Evolutionary conservation across 2,329 filamentous ascomycete genomes (phyloP), one percentile per base, ranked within the genome.

Genomic region (Colletotrichum spaethianum): DNA sequence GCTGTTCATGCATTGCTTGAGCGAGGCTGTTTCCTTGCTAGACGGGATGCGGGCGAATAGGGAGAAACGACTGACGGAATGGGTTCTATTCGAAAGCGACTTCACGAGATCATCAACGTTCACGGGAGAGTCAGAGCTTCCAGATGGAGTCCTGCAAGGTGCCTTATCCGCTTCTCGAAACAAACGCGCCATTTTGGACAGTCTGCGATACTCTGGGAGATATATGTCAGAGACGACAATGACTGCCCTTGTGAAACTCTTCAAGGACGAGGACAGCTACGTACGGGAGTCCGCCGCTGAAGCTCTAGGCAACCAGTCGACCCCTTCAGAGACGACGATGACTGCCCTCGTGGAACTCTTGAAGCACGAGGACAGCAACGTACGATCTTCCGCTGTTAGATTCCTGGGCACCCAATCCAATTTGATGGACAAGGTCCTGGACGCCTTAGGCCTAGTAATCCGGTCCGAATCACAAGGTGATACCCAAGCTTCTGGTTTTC

Each of bases 1-100:
- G n/a, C 75, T 84, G 4, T 63, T 83, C 42, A 82, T 82, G 76
- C 79, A 81, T 76, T 84, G 81, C 67, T 75, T 84, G 46, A 79
- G 70, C 65, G 81, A 84, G 73, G 73, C 75, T n/a, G n/a, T 40
- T 8, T 44, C 26, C 46, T 74, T 70, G 16, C 69, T 31, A 42
- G n/a, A 14, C 11, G 2, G 6, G 36, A 23, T 60, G 55, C 73
- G 72, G 67, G 44, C 18, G 38, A 28, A 60, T 3, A 56, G 76
- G 33, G 73, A 78, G 74, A 28, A 44, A 1, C 46, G 46, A 48
- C 64, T 77, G 33, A 12, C 38, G 40, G 23, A 74, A 36, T 77
- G 75, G 76, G 50, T 78, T 55, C 56, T 76, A 31, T 77, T 77
- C 56, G 74, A 79, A 72, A 75, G 70, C 55, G 33, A 63, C n/a